Base-by-base conservation (phyloP, 1,284 basidiomycete genomes). In the Xerocomus cyaneibrunnescens region DNA sequence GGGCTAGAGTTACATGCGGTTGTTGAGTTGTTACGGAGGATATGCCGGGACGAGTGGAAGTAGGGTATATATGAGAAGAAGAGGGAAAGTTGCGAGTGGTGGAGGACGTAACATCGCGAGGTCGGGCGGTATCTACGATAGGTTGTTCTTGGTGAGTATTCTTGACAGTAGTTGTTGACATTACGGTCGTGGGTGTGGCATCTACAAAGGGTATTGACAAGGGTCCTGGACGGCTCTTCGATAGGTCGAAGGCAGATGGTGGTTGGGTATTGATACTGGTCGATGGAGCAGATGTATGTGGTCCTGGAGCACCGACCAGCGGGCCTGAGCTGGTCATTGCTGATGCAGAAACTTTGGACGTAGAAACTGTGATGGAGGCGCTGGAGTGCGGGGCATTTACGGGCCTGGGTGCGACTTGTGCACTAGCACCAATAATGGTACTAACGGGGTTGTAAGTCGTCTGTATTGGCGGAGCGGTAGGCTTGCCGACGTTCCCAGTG, bases 21-120 rank as follows among this genome's bases (percentile, higher is more conserved):
- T 58, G 68, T 48, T 59, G 62, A 38, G 45, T 61, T 30, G 25
- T 46, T 47, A 62, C 37, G 35, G 55, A 52, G 35, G 62, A 56
- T 23, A 43, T 37, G 22, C 46, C 51, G 17, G 60, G 56, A 13
- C 67, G 66, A 50, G 59, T 9, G 7, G 57, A 50, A 9, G 51
- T 40, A 47, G 64, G 55, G 48, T 68, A 54, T 60, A 51, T 28
- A 46, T 70, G 56, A 17, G 63, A 62, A 23, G 61, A 55, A 42
- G 62, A 51, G 21, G 54, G 43, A 46, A 41, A 34, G 19, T 62
- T 56, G 45, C 68, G 65, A 35, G 52, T 38, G 21, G 53, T 28
- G 9, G 55, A 50, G 16, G 62, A 43, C 13, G 31, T 31, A 5
- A 37, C 41, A 44, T 67, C 65, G 30, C 69, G 69, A 45, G 48